Percentiles rank a stretch among this genome's conserved stretches.
Conservation (phyloP, 2,329 filamentous ascomycete species). For the Pseudohalonectria lignicola region DNA sequence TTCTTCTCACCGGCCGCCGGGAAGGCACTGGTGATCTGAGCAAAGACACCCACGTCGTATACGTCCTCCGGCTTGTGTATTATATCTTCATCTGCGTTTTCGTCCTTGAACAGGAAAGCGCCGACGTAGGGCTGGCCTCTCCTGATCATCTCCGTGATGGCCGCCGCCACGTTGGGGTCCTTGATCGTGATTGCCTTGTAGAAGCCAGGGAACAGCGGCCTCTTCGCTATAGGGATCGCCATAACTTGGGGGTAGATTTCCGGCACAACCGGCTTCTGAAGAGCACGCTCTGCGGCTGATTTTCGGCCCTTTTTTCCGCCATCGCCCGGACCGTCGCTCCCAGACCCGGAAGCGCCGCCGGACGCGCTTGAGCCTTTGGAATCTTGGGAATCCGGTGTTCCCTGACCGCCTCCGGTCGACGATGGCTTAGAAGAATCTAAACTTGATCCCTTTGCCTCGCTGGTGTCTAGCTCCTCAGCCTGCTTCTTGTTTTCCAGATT, state of each 20-base stretch:
- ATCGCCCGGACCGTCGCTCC: conserved; percentile 48
- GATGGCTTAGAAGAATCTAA: conserved; percentile 21
- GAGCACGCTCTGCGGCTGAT: conserved; percentile 52
- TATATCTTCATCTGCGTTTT: conserved; percentile 84
- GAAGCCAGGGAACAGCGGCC: conserved; percentile 92
- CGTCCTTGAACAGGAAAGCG: conserved; percentile 94
- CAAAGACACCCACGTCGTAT: conserved; percentile 92
- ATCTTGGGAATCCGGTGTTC: conserved; percentile 30
- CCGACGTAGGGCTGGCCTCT: conserved; percentile 94
- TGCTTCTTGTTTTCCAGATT: conserved; percentile 6
- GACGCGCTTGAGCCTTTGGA: conserved; percentile 49
- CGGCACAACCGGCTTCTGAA: conserved; percentile 82
- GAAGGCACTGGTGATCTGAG: conserved; percentile 94
- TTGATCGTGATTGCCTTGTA: conserved; percentile 98
- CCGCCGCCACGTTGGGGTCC: conserved; percentile 80
- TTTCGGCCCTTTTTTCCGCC: conserved; percentile 64
- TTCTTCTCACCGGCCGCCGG: conserved; percentile 79
- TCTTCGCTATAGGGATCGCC: conserved; percentile 88
- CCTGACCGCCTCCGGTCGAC: conserved; percentile 26
- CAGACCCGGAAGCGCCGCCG: conserved; percentile 33
- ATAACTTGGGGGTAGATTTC: conserved; percentile 97
- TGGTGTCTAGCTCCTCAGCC: conserved; percentile 29
- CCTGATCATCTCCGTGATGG: conserved; percentile 95
- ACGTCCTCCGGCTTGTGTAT: conserved; percentile 88
- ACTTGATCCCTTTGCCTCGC: conserved; percentile 30